Base-by-base conservation (phyloP, 148 eudicot genomes). In the Arbutus unedo region DNA sequence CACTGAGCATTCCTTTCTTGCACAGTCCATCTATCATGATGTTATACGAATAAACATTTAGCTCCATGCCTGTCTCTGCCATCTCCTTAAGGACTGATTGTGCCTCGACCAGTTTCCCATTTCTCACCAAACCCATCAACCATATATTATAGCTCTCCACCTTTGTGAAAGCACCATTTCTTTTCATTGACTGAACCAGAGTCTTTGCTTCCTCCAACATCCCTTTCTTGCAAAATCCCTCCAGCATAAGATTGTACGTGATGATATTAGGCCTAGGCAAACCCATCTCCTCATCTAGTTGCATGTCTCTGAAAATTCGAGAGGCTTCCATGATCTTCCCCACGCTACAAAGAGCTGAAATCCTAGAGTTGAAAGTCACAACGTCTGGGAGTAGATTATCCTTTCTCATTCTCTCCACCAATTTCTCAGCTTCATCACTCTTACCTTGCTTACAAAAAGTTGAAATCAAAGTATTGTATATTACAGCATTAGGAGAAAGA, bases 301-400 rank as follows among this genome's bases (percentile, higher is more conserved):
- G 98, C 99, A 96, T 96, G 82, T 96, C 99, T 87, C 97, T 87
- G 71, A 94, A 96, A 83, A 96, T 93, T 41, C 93, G 88, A 64
- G 93, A 92, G 38, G 98, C 99, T 85, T 96, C 99, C 31, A 92
- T 85, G 84, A 93, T 83, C 86, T 94, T 96, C 82, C 99, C 96
- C 8, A 88, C 80, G 13, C 76, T 85, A 87, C 99, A 94, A 53
- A 96, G 88, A 86, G 94, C 92, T 10, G 94, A 81, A 81, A 96
- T 94, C 87, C 99, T 91, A 54, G 97, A 90, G 89, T 96, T 96
- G 64, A 96, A 96, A 64, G 97, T 96, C 75, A 94, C 96, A 79
- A 94, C 92, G 86, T 94, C 87, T 2, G 99, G 99, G 81, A 66
- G 64, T 2, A 93, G 87, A 15, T 94, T 96, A 81, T 89, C 97